Base-by-base conservation (phyloP, 2,329 filamentous ascomycete genomes). In the Triangularia setosa region DNA sequence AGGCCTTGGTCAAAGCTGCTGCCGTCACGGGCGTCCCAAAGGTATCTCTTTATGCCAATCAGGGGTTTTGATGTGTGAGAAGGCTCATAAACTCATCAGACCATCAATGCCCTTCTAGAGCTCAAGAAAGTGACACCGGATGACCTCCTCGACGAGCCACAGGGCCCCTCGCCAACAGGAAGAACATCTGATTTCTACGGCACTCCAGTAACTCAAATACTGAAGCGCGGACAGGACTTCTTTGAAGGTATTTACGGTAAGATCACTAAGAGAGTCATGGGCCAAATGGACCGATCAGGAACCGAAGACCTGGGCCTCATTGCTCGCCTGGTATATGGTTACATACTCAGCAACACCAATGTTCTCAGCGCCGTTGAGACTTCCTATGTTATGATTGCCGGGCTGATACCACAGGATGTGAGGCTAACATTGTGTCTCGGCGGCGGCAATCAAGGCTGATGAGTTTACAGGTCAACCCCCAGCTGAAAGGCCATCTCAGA, bases 401-500 rank as follows among this genome's bases (percentile, higher is more conserved):
- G 77, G 4, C 65, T 84, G 58, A 79, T 84, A 61, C 81, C 81
- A 12, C 81, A 83, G 72, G 80, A 84, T 73, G 81, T 81, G 69
- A 73, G 77, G 33, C 5, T 9, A 8, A 14, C 35, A 8, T 40
- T 28, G n/a, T 55, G 33, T 16, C 9, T 25, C 9, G n/a, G 16
- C 8, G 16, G 14, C n/a, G 16, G 9, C 6, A 3, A 24, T 40
- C 40, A 54, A 53, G 14, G 48, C 61, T 67, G 35, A 66, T 67
- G 24, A 14, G 21, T 60, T n/a, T 16, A 60, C 63, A 81, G 80
- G 78, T 83, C 18, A 83, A 84, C 64, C 79, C 81, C 5, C 82
- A 84, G 67, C 72, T 84, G 56, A 84, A 84, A 67, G 82, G 82
- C 4, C 83, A 84, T 73, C 75, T 84, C 16, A 78, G 76, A 68